Evolutionary conservation across 345 rosid species (phyloP).

Genomic region (Eutrema japonicum): DNA sequence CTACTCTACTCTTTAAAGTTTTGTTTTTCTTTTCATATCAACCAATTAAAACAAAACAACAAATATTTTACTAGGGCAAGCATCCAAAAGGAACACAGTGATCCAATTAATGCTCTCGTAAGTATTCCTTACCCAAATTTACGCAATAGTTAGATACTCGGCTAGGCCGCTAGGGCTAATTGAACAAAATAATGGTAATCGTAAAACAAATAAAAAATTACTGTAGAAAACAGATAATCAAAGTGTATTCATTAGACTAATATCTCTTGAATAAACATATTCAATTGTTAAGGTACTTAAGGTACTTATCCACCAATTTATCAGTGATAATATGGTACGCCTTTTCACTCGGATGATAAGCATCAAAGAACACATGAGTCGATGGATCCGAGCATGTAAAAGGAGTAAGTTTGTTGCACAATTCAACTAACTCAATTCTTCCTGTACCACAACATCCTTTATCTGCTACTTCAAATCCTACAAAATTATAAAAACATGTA

Average conservation of each 20-base stretch:
- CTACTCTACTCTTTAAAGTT: neutral
- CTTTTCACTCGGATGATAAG: constrained; percentile 40
- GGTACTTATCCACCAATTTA: constrained; percentile 25
- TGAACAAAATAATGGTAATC: neutral
- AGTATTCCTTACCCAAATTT: neutral
- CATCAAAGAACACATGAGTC: constrained; percentile 41
- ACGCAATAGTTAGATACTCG: constrained; percentile 2
- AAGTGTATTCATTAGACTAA: neutral
- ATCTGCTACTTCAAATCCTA: constrained; percentile 44
- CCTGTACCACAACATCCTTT: constrained; percentile 44
- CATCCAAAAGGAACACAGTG: neutral
- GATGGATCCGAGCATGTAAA: constrained; percentile 42
- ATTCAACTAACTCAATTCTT: neutral
- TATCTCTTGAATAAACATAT: neutral
- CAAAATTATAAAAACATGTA: neutral
- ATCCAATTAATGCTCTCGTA: neutral
- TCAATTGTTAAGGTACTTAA: constrained; percentile 27
- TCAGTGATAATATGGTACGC: constrained; percentile 32
- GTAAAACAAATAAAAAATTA: constrained; percentile 5
- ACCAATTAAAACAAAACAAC: neutral
- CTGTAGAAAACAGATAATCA: neutral
- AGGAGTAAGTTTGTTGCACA: constrained; percentile 36
- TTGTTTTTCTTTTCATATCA: neutral
- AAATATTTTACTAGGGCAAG: neutral
- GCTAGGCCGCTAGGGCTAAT: neutral